These are phyloP conservation scores for Rhizoclosmatium globosum DNA, from an alignment of 192 early-diverging fungal genomes.

Conservation along the genomic window DNA sequence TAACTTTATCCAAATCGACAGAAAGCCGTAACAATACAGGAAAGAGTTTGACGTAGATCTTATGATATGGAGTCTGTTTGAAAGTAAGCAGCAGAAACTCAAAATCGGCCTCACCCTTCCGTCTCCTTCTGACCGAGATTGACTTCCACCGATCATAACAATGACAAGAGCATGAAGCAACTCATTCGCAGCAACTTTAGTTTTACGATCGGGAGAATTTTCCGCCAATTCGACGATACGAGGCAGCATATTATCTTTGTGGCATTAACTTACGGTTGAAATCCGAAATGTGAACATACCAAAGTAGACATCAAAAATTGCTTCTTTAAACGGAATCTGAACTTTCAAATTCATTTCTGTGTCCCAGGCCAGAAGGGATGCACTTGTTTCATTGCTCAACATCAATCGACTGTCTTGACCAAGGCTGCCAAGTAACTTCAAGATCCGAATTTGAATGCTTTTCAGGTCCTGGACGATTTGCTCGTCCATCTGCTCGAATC, in stretches of 20 bases:
- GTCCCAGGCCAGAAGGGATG: conserved; percentile 72
- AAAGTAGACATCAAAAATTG: conserved; percentile 68
- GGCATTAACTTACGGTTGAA: conserved; percentile 20
- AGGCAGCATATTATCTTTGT: conserved; percentile 77
- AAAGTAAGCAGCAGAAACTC: neutral
- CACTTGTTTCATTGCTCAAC: conserved; percentile 15
- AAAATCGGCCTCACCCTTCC: conserved; percentile 39
- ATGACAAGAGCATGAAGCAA: conserved; percentile 74
- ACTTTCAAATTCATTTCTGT: conserved; percentile 63
- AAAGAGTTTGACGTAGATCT: conserved; percentile 71
- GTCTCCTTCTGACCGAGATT: conserved; percentile 53
- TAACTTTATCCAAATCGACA: conserved; percentile 75
- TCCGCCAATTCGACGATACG: conserved; percentile 80
- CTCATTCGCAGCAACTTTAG: conserved; percentile 80
- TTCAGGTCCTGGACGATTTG: conserved; percentile 43
- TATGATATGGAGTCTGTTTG: conserved; percentile 62
- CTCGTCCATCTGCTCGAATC: conserved; percentile 29
- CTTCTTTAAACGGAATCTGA: conserved; percentile 73
- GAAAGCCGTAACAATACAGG: conserved; percentile 75
- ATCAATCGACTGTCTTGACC: conserved; percentile 61
- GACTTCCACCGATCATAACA: conserved; percentile 79
- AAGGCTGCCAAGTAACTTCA: conserved; percentile 69
- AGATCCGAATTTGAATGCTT: conserved; percentile 68
- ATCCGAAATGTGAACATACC: conserved; percentile 55
- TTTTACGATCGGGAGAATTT: conserved; percentile 73